phyloP scores from a whole-genome alignment of 805 yeast species.

The Nakazawaea populi region DNA sequence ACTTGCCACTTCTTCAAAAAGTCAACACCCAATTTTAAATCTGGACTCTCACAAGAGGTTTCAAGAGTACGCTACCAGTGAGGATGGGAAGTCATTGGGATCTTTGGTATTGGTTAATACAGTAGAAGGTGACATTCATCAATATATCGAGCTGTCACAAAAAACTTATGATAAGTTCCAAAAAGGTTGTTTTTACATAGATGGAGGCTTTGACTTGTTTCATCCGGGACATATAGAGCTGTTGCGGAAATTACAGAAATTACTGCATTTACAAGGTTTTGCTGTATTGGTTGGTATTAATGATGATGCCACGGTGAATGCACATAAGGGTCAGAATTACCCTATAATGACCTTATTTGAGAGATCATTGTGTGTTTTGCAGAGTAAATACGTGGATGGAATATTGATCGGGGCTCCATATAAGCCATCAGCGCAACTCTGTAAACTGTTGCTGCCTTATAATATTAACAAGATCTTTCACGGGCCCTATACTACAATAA shows the following conservation, averaged over 20 bases:
- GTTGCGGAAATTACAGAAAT: conserved; percentile 40
- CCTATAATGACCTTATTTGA: conserved; percentile 89
- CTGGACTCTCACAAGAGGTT: conserved; percentile 37
- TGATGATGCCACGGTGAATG: conserved; percentile 51
- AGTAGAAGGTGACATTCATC: conserved; percentile 21
- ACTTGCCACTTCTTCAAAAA: not conserved
- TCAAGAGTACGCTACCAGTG: conserved; percentile 53
- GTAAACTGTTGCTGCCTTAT: conserved; percentile 28
- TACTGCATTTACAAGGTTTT: conserved; percentile 31
- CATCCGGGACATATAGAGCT: conserved; percentile 90
- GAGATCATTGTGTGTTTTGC: conserved; percentile 80
- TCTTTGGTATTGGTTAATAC: conserved; percentile 48
- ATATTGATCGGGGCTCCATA: conserved; percentile 68
- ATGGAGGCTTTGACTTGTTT: conserved; percentile 88
- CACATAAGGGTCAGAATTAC: conserved; percentile 53
- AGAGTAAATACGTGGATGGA: conserved; percentile 80
- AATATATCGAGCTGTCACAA: conserved; percentile 30
- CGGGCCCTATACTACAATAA: conserved; percentile 42
- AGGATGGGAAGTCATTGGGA: conserved; percentile 53
- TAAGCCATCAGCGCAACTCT: conserved; percentile 29
- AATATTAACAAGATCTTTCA: conserved; percentile 39
- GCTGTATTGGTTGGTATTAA: conserved; percentile 63
- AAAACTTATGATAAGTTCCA: conserved; percentile 13
- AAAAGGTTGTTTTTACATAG: conserved; percentile 44
- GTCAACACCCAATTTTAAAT: conserved; percentile 15